Conservation (phyloP, 495 filamentous ascomycete genomes). For the Trichoderma orchidacearum region DNA sequence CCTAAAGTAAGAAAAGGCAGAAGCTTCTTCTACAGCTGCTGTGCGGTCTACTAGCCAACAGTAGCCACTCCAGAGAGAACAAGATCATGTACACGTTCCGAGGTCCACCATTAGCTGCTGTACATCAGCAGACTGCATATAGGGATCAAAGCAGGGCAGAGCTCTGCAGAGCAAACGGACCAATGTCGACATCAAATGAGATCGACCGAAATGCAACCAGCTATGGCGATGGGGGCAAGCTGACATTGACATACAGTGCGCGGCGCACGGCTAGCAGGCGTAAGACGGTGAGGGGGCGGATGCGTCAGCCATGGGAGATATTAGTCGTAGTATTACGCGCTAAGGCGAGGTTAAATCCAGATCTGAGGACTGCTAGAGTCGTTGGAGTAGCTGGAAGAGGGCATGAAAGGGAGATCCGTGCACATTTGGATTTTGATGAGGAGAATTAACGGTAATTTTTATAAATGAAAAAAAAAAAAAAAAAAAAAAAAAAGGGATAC, state of each 20-base stretch:
- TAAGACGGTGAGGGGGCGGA: not conserved
- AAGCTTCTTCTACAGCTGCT: too few relatives aligned
- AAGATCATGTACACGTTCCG: too few relatives aligned
- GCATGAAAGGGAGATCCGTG: too few relatives aligned
- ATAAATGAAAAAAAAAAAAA: too few relatives aligned
- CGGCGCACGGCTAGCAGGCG: not conserved
- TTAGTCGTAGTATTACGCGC: not conserved
- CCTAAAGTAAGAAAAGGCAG: too few relatives aligned
- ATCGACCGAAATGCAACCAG: not conserved
- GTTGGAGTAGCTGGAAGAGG: not conserved
- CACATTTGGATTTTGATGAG: too few relatives aligned
- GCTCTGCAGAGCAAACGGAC: not conserved
- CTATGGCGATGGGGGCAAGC: not conserved
- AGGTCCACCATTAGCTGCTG: too few relatives aligned
- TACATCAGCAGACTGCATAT: not conserved
- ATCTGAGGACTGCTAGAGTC: not conserved
- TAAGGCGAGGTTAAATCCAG: not conserved
- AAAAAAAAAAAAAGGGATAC: too few relatives aligned
- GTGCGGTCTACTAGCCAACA: too few relatives aligned
- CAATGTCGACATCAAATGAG: too few relatives aligned
- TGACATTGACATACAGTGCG: not conserved
- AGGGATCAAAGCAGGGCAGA: not conserved
- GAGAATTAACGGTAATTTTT: too few relatives aligned
- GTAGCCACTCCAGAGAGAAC: too few relatives aligned
- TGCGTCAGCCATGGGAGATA: not conserved